These are phyloP conservation scores for Dothideomycetidae sp. DNA, from an alignment of 2,329 filamentous ascomycete species.

Conservation along the genomic window DNA sequence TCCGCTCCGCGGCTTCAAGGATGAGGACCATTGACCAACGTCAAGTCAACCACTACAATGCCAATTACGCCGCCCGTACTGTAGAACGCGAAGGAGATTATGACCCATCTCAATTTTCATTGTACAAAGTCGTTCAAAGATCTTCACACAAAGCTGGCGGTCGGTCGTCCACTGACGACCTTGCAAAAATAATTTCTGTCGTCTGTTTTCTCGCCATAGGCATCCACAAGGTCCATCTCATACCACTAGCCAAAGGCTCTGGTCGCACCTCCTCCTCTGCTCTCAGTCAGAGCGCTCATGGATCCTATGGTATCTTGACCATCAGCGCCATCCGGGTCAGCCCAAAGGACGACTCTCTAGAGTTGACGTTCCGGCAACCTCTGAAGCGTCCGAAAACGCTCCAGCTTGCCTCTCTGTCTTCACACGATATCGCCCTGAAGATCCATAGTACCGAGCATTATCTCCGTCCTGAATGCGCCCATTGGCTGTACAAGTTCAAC, in stretches of 20 bases:
- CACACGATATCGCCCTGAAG: conserved; percentile 48
- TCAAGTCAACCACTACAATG: conserved; percentile 42
- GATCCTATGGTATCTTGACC: conserved; percentile 49
- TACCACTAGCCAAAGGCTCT: conserved; percentile 45
- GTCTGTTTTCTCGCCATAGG: conserved; percentile 57
- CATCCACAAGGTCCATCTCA: conserved; percentile 53
- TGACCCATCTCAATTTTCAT: conserved; percentile 50
- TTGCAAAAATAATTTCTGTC: conserved; percentile 48
- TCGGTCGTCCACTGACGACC: conserved; percentile 49
- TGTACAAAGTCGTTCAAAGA: conserved; percentile 55
- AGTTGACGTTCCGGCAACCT: conserved; percentile 46
- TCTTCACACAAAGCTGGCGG: conserved; percentile 39
- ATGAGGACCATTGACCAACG: conserved; percentile 37
- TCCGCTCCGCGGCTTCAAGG: conserved; percentile 46
- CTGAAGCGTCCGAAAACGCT: conserved; percentile 41
- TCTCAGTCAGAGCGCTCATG: conserved; percentile 25
- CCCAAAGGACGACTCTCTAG: conserved; percentile 50
- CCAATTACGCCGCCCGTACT: conserved; percentile 47
- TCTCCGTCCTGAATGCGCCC: conserved; percentile 51
- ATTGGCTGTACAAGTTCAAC: conserved; percentile 47
- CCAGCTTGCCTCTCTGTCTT: conserved; percentile 49
- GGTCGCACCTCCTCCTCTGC: conserved; percentile 42
- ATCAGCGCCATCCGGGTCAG: conserved; percentile 46
- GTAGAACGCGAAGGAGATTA: conserved; percentile 55
- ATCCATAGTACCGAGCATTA: conserved; percentile 48